Evolutionary conservation across 225 moss, liverwort and hornwort genomes (phyloP).

Genomic region (Bryoerythrophyllum caledonicum): DNA sequence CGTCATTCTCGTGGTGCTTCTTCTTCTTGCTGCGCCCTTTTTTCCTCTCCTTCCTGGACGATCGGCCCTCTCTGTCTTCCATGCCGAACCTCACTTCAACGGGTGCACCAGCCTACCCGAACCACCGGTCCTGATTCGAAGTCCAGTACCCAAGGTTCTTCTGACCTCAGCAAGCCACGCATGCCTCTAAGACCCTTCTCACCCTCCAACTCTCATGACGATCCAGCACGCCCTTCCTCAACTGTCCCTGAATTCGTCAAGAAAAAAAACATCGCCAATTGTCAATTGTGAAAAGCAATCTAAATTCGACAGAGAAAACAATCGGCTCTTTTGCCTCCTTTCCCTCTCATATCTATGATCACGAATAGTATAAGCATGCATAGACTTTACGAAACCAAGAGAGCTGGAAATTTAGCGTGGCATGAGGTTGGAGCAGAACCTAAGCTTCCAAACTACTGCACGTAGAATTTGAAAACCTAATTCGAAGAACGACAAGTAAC

Average conservation of each 20-base stretch:
- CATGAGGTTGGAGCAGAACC: background rate
- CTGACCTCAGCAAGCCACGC: slow-evolving; percentile 34
- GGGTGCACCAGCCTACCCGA: slow-evolving; percentile 48
- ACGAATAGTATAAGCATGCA: background rate
- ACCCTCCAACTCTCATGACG: slow-evolving; percentile 33
- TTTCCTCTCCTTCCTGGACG: slow-evolving; percentile 17
- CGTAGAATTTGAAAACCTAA: background rate
- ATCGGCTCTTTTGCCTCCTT: background rate
- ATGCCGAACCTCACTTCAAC: slow-evolving; percentile 9
- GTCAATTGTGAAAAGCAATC: slow-evolving; percentile 8
- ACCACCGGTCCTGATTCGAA: too few relatives aligned
- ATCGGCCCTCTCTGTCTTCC: slow-evolving; percentile 27
- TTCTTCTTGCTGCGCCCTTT: slow-evolving; percentile 23
- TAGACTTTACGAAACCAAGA: slow-evolving; percentile 12
- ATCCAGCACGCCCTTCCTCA: slow-evolving; percentile 31
- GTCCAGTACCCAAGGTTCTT: slow-evolving; percentile 43
- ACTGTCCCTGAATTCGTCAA: slow-evolving; percentile 27
- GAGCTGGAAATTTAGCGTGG: background rate
- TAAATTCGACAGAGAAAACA: background rate
- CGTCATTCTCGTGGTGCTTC: slow-evolving; percentile 17
- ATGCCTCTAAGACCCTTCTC: slow-evolving; percentile 39
- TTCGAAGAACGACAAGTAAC: background rate
- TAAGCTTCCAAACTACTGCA: background rate
- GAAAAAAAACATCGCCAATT: slow-evolving; percentile 15
- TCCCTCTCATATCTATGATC: background rate